Evolutionary conservation across 179 eudicot species (phyloP).

Genomic region (Actinidia arguta): DNA sequence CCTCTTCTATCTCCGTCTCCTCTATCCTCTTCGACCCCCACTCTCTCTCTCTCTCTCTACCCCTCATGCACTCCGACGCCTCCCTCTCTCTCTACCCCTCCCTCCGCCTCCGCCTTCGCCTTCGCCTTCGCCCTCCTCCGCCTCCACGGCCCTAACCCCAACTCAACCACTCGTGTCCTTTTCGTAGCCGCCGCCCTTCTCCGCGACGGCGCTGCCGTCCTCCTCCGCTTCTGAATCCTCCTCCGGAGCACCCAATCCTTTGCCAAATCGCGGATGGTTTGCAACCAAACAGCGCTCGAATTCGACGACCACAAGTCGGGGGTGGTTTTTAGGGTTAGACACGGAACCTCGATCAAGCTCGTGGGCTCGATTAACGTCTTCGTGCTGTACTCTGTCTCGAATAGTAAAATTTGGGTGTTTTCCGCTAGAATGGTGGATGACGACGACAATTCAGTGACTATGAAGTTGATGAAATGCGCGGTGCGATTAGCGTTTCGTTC

Average conservation of each 20-base stretch:
- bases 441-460: conserved; percentile 38
- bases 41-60: conserved; percentile 70
- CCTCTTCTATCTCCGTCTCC: conserved; percentile 35
- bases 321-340: conserved; percentile 57
- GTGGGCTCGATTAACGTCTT: conserved; percentile 68
- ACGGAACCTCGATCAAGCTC: conserved; percentile 67
- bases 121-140: conserved; percentile 72
- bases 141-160: conserved; percentile 41
- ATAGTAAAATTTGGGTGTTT: conserved; percentile 63
- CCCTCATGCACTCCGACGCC: conserved; percentile 70
- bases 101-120: conserved; percentile 47
- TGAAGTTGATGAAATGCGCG: conserved; percentile 86
- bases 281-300: conserved; percentile 55
- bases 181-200: conserved; percentile 63
- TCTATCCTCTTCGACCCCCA: conserved; percentile 62
- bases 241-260: conserved; percentile 26
- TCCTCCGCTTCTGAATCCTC: conserved; percentile 62
- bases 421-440: conserved; percentile 50
- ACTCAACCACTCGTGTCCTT: conserved; percentile 30
- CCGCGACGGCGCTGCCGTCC: conserved; percentile 52
- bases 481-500: conserved; percentile 58
- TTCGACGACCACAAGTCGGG: conserved; percentile 55
- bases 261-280: conserved; percentile 38
- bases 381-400: conserved; percentile 69
- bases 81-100: conserved; percentile 72